Evolutionary conservation across 495 filamentous ascomycete species (phyloP), one percentile per base, ranked within the genome.

Genomic region (Xylaria grammica): DNA sequence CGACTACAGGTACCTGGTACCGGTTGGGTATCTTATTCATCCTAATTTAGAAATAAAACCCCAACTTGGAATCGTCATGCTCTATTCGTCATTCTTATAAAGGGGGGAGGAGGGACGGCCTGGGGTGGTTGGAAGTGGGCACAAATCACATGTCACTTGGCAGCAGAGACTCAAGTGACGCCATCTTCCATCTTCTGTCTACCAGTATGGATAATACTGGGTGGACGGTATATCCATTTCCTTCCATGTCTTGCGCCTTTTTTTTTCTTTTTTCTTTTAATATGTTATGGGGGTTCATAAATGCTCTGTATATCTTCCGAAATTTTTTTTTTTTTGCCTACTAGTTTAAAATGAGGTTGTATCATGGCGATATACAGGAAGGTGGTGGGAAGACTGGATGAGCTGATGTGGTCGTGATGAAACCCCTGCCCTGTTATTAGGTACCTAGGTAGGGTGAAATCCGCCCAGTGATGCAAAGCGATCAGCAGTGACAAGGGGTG

Each of bases 61-160:
- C 30, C 24, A 24, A 32, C 29, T 15, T 3, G n/a, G 54, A 45
- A 32, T 7, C 36, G 56, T 48, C 19, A 40, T 59, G 56, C 56
- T 50, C 55, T 50, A 63, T 63, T 48, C 19, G 6, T 4, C 5
- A 48, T 24, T 48, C 5, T 3, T 45, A n/a, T 24, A 19, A 1
- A 4, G 44, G 50, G 5, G 26, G 40, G 17, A 10, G 56, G 40
- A 32, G 42, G 36, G 54, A 10, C 17, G 38, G 17, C 24, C 19
- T 22, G 42, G 53, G 51, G 36, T 19, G 38, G 24, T 17, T 57
- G 6, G 24, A 40, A 57, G 60, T 63, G 60, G 60, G 50, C 40
- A 55, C 50, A 63, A 48, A 53, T 63, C 60, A 63, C 60, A 63
- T 63, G 60, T 40, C 4, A 48, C 42, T 59, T 59, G 56, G 55